phyloP scores from a whole-genome alignment of 495 filamentous ascomycete species.

The Penicilliopsis zonata region DNA sequence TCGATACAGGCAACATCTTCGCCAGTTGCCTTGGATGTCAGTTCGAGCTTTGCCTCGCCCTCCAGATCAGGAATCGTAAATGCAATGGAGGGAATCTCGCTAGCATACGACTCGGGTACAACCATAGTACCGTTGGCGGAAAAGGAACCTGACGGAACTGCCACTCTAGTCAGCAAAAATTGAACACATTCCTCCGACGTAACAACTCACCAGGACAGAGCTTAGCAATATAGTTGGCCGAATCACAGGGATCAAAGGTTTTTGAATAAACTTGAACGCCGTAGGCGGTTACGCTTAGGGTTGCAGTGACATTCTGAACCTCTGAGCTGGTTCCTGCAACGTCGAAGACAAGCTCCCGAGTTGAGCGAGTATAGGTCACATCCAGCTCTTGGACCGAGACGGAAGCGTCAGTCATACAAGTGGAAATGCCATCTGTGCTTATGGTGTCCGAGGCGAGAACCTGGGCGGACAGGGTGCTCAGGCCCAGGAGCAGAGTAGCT shows the following conservation, averaged over 20 bases:
- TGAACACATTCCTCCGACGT: too few relatives aligned
- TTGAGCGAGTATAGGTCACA: constrained; percentile 64
- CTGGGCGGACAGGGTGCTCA: constrained; percentile 27
- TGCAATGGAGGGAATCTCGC: constrained; percentile 76
- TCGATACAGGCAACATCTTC: constrained; percentile 69
- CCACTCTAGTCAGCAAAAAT: too few relatives aligned
- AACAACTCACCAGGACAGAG: constrained; percentile 77
- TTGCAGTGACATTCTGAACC: constrained; percentile 70
- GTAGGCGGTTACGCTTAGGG: constrained; percentile 73
- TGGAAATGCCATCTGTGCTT: constrained; percentile 66
- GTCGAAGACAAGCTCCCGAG: constrained; percentile 67
- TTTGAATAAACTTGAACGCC: constrained; percentile 72
- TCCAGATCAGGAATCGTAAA: constrained; percentile 88
- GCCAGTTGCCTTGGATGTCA: constrained; percentile 48
- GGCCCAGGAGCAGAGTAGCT: constrained; percentile 10
- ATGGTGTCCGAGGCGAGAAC: constrained; percentile 57
- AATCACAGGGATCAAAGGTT: constrained; percentile 70
- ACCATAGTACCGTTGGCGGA: constrained; percentile 52
- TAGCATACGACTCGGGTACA: constrained; percentile 59
- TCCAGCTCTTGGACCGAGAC: constrained; percentile 66
- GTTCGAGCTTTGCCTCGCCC: constrained; percentile 67
- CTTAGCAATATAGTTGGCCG: constrained; percentile 47
- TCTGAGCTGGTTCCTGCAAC: constrained; percentile 64
- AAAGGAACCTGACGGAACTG: constrained; percentile 67
- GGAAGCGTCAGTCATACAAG: constrained; percentile 51